phyloP scores from a whole-genome alignment of 495 filamentous ascomycete genomes.

The Trichoderma parareesei region DNA sequence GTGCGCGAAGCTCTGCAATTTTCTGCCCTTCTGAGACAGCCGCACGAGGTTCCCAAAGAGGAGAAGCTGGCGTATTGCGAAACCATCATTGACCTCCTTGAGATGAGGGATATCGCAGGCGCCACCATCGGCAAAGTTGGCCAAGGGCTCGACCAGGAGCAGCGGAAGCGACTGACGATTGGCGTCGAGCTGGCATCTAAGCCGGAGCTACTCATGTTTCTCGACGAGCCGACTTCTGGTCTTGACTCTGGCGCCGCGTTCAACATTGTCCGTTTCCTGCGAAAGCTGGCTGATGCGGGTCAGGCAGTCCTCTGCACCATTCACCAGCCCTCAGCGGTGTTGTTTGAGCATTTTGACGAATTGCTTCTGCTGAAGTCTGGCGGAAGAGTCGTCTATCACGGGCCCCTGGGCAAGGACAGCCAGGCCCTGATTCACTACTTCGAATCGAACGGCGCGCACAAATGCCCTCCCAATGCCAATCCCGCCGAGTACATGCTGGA shows the following conservation, averaged over 20 bases:
- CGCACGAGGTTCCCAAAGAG: conserved; percentile 46
- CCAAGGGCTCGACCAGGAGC: conserved; percentile 59
- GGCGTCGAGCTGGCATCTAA: conserved; percentile 69
- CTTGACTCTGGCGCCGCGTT: conserved; percentile 67
- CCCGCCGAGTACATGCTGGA: conserved; percentile 69
- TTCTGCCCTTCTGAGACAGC: conserved; percentile 62
- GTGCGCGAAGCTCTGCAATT: conserved; percentile 65
- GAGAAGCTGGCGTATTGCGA: conserved; percentile 56
- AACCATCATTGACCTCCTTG: conserved; percentile 64
- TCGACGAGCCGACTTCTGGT: conserved; percentile 70
- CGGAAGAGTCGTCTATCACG: conserved; percentile 59
- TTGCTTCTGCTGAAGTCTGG: conserved; percentile 59
- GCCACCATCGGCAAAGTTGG: conserved; percentile 62
- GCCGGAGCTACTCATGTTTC: conserved; percentile 66
- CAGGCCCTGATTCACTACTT: conserved; percentile 51
- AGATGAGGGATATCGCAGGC: conserved; percentile 64
- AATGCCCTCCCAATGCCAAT: conserved; percentile 64
- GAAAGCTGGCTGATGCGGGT: conserved; percentile 54
- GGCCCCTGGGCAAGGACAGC: conserved; percentile 50
- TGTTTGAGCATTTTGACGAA: conserved; percentile 65
- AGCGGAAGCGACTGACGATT: conserved; percentile 66
- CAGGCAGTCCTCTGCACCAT: conserved; percentile 67
- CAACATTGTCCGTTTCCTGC: conserved; percentile 60
- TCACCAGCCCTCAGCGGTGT: conserved; percentile 66
- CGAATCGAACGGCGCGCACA: conserved; percentile 40